Percentiles rank a stretch among this genome's conserved stretches.
Conservation (phyloP, 208 protist species). For the Crithidia bombi region DNA sequence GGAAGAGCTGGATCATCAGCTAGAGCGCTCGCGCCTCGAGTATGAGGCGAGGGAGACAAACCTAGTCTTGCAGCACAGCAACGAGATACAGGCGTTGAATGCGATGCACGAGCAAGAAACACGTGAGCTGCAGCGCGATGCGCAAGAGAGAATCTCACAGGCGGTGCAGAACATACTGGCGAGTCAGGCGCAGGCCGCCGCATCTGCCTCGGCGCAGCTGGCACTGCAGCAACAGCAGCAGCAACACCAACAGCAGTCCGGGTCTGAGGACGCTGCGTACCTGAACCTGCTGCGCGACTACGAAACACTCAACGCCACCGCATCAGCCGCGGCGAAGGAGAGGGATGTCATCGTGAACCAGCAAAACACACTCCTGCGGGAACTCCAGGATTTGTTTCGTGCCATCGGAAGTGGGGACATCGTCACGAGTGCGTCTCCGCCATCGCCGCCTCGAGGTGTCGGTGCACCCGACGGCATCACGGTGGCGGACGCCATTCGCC, state of each 20-base stretch:
- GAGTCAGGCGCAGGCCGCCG: constrained; percentile 10
- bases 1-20: constrained; percentile 51
- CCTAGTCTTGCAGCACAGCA: constrained; percentile 64
- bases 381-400: constrained; percentile 25
- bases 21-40: constrained; percentile 50
- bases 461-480: neutral
- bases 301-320: constrained; percentile 38
- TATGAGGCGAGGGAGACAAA: constrained; percentile 51
- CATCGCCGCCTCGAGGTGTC: neutral
- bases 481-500: constrained; percentile 14
- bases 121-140: constrained; percentile 45
- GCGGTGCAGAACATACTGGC: constrained; percentile 30
- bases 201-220: neutral
- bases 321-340: constrained; percentile 38
- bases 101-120: constrained; percentile 59
- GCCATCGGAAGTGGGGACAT: neutral
- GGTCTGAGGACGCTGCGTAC: constrained; percentile 52
- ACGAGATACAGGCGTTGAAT: constrained; percentile 66
- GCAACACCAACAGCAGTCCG: neutral
- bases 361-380: constrained; percentile 26
- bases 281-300: constrained; percentile 57
- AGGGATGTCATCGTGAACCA: constrained; percentile 35
- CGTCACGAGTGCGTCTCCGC: neutral
- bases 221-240: neutral
- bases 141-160: constrained; percentile 31